Base-by-base conservation (phyloP, 768 basidiomycete genomes). In the Lactarius sp. region DNA sequence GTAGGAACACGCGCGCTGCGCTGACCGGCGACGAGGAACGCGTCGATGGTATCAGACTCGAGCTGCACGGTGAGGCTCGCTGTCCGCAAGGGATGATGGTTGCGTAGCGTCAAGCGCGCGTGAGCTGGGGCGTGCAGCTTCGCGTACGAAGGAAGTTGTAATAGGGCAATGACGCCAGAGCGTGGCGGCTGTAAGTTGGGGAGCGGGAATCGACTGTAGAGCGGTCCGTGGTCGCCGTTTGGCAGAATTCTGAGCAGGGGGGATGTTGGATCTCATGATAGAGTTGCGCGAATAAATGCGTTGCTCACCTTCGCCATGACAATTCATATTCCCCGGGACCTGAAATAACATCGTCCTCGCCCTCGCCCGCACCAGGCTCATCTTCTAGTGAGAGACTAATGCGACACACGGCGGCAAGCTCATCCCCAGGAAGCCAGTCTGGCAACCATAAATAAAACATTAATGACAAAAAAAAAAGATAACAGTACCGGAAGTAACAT, bases 11-110 rank as follows among this genome's bases (percentile, higher is more conserved):
- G 81, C 3, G 85, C 84, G 54, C 77, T 82, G 52, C 90, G 78
- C 41, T 89, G 71, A 0, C 95, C 94, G 3, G 90, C 83, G 50
- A 94, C 83, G 18, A 94, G 84, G 73, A 97, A 96, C 18, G 80
- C 79, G 47, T 91, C 90, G 13, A 80, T 74, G 0, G 75, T 64
- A 64, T 87, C 85, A 1, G 85, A 79, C 59, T 96, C 93, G 34
- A 94, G 78, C 39, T 87, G 83, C 9, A 94, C 79, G 12, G 83
- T 77, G 39, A 95, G 73, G 66, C 85, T 86, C 0, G 88, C 87
- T 2, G 91, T 83, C 41, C 85, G 81, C 7, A 77, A 77, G 3
- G 81, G 78, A 63, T 86, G 80, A 60, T 82, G 75, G 72, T 92
- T 92, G 70, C 93, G 83, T 62, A 90, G 73, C 65, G 77, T 81